Conservation (phyloP, 176 grass and related monocot species). For the Sorghum bicolor region Sorghum_bicolor_NCBIv3 NC_012875.2:47615001-47615500, state of each 20-base stretch:
- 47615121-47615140: neutral
- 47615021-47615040: no score
- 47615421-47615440: neutral
- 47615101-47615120: neutral
- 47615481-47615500: neutral
- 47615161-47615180: neutral
- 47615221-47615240: neutral
- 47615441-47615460: conserved; percentile 5
- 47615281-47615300: neutral
- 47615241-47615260: neutral
- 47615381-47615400: neutral
- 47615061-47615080: neutral
- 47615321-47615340: neutral
- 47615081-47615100: neutral
- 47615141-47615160: neutral
- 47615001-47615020: no score
- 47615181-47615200: neutral
- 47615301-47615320: conserved; percentile 12
- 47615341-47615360: neutral
- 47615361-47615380: conserved; percentile 7
- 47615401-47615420: neutral
- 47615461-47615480: neutral
- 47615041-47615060: neutral
- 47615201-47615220: neutral
- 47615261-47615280: neutral